These are phyloP conservation scores for Melaleuca alternifolia DNA, from an alignment of 345 rosid genomes.

Conservation along the genomic window DNA sequence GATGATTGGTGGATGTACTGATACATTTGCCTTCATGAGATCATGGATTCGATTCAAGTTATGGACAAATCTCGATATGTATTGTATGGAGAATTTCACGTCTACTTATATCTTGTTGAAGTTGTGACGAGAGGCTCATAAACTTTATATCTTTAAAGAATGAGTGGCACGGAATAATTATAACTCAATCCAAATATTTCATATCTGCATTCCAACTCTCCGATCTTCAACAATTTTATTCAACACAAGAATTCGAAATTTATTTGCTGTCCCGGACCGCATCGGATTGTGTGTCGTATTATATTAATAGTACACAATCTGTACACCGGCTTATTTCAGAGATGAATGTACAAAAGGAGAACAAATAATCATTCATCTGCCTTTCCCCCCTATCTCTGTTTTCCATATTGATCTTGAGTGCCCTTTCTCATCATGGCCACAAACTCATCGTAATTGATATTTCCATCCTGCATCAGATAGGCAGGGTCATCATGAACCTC, in stretches of 20 bases:
- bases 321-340: background rate
- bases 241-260: background rate
- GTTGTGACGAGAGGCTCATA: background rate
- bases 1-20: background rate
- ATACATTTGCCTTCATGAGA: background rate
- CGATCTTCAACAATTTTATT: background rate
- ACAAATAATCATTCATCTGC: background rate
- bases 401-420: background rate
- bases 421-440: slow-evolving; percentile 15
- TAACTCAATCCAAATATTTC: background rate
- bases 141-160: background rate
- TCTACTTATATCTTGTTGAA: background rate
- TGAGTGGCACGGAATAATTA: background rate
- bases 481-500: background rate
- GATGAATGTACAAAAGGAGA: background rate
- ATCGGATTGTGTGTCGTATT: background rate
- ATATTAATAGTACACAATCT: background rate
- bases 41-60: background rate
- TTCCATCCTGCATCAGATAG: slow-evolving; percentile 22
- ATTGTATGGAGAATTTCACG: background rate
- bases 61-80: background rate
- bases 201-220: background rate
- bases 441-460: slow-evolving; percentile 30
- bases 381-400: background rate
- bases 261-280: background rate